phyloP scores from a whole-genome alignment of 371 early-diverging fungal species.

The Mucor indicus region DNA sequence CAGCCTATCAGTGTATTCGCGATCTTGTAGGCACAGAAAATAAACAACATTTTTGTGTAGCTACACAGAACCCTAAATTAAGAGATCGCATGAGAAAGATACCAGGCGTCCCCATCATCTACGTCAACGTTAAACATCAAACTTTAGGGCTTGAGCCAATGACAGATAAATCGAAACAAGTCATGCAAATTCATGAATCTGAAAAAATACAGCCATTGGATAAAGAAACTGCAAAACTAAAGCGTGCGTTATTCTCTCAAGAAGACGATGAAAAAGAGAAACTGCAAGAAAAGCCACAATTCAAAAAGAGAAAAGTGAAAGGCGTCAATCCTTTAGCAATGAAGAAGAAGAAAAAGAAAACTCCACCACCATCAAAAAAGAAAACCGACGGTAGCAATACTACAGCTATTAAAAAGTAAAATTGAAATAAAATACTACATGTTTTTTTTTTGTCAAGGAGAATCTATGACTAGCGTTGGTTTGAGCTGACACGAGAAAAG shows the following conservation, averaged over 20 bases:
- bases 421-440: not conserved
- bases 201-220: slow-evolving; percentile 57
- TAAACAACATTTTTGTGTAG: slow-evolving; percentile 79
- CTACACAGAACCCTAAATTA: slow-evolving; percentile 70
- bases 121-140: slow-evolving; percentile 58
- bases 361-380: slow-evolving; percentile 23
- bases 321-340: slow-evolving; percentile 84
- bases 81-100: slow-evolving; percentile 65
- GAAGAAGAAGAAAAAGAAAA: slow-evolving; percentile 72
- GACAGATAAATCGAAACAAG: slow-evolving; percentile 26
- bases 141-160: slow-evolving; percentile 74
- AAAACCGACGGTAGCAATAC: slow-evolving; percentile 5
- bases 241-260: slow-evolving; percentile 27
- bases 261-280: slow-evolving; percentile 2
- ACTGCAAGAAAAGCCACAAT: slow-evolving; percentile 5
- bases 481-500: slow-evolving; percentile 32
- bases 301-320: slow-evolving; percentile 48
- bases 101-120: slow-evolving; percentile 86
- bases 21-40: slow-evolving; percentile 72
- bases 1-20: slow-evolving; percentile 70
- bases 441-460: too few relatives aligned
- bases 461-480: slow-evolving; percentile 12
- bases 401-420: not conserved
- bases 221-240: slow-evolving; percentile 44
- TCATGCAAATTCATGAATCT: slow-evolving; percentile 16